Percentiles rank a stretch among this genome's conserved stretches.
phyloP scores from a whole-genome alignment of 495 filamentous ascomycete species.

The Penicillium cataractarum region DNA sequence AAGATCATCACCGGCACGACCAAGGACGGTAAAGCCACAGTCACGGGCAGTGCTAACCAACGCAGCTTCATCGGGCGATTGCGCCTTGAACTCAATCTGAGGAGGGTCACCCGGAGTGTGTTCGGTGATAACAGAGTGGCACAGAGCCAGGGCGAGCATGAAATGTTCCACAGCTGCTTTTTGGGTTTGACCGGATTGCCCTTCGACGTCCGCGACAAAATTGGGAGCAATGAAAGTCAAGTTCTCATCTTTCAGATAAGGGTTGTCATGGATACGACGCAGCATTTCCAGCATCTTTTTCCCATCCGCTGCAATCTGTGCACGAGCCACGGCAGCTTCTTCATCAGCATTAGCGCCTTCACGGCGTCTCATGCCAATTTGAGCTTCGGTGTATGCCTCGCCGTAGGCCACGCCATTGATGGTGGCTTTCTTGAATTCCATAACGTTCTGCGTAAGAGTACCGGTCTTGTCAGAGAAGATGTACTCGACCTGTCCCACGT shows the following conservation, averaged over 20 bases:
- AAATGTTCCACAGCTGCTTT: slow-evolving; percentile 79
- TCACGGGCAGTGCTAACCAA: slow-evolving; percentile 93
- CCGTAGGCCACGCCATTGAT: slow-evolving; percentile 95
- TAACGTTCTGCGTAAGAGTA: slow-evolving; percentile 97
- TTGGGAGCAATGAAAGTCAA: slow-evolving; percentile 92
- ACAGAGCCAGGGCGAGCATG: slow-evolving; percentile 93
- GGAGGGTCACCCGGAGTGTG: slow-evolving; percentile 85
- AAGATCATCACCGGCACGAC: slow-evolving; percentile 75
- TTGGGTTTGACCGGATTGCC: slow-evolving; percentile 77
- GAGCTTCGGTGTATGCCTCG: slow-evolving; percentile 96
- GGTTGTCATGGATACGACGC: slow-evolving; percentile 81
- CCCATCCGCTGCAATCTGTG: slow-evolving; percentile 80
- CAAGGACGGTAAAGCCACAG: slow-evolving; percentile 93
- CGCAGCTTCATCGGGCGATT: slow-evolving; percentile 96
- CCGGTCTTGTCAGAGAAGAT: slow-evolving; percentile 99
- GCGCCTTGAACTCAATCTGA: slow-evolving; percentile 91
- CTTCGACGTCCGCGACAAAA: slow-evolving; percentile 79
- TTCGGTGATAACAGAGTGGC: slow-evolving; percentile 95
- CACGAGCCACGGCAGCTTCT: slow-evolving; percentile 70
- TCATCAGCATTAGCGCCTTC: slow-evolving; percentile 83
- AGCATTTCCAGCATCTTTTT: slow-evolving; percentile 70
- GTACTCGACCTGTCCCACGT: slow-evolving; percentile 98
- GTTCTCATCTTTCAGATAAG: slow-evolving; percentile 86
- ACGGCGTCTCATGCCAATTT: slow-evolving; percentile 91
- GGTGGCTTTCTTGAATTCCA: slow-evolving; percentile 99